Evolutionary conservation across 176 grass and related monocot species (phyloP).

Genomic region (Typha latifolia): DNA sequence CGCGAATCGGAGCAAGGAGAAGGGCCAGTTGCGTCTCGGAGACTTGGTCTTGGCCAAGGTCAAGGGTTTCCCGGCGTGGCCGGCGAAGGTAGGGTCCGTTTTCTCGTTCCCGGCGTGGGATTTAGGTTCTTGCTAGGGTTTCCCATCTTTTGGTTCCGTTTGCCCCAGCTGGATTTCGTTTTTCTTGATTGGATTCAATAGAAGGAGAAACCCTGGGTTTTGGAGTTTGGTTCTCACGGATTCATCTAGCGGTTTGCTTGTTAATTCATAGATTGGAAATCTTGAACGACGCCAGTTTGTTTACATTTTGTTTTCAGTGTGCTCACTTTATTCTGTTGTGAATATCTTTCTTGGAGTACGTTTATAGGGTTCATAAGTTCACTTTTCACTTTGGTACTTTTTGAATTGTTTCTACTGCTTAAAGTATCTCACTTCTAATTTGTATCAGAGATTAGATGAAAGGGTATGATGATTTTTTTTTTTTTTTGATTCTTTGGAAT

Average conservation of each 20-base stretch:
- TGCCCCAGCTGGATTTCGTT: not conserved
- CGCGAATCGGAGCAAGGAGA: slow-evolving; percentile 53
- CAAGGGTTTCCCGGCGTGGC: slow-evolving; percentile 92
- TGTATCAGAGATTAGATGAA: not conserved
- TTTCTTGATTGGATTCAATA: not conserved
- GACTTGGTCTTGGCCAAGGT: slow-evolving; percentile 96
- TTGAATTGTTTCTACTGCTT: not conserved
- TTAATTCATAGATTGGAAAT: not conserved
- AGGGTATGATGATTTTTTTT: no score
- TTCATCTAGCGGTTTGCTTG: not conserved
- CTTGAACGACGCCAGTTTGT: not conserved
- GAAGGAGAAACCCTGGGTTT: not conserved
- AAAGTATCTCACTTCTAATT: not conserved
- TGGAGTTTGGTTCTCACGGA: not conserved
- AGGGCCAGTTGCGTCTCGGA: slow-evolving; percentile 53
- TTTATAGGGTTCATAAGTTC: not conserved
- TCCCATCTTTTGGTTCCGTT: not conserved
- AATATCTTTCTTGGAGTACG: not conserved
- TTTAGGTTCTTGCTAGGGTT: not conserved
- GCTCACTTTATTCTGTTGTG: not conserved
- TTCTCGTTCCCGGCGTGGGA: not conserved
- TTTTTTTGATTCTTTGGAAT: slow-evolving; percentile 1
- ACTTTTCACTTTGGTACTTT: not conserved
- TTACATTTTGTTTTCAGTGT: no score
- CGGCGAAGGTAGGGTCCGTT: slow-evolving; percentile 56